Base-by-base conservation (phyloP, 2,329 filamentous ascomycete species). In the Stagonosporopsis tanaceti region DNA sequence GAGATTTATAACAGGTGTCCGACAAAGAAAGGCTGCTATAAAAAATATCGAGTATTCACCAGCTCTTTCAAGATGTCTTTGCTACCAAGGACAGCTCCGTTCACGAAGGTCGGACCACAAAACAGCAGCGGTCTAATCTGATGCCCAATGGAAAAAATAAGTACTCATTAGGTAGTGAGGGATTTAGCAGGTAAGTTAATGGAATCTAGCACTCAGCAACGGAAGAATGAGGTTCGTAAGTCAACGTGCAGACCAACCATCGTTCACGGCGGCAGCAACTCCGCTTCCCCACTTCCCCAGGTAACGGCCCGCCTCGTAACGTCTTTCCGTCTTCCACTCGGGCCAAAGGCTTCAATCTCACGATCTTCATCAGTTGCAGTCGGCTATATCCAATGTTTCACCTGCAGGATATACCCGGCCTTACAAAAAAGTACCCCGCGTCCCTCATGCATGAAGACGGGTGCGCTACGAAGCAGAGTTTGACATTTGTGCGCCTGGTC, bases 241-340 rank as follows among this genome's bases (percentile, higher is more conserved):
- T 34, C 15, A 14, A 34, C 8, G 4, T 34, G 32, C 37, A 20
- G 17, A 5, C 17, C 4, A 24, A 24, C 37, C 37, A 24, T 24
- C 27, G 17, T 27, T 15, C 25, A 17, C 24, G 8, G 8, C 32
- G 44, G 44, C 17, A 20, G 17, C 14, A 32, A 45, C 24, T 42
- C 41, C 46, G 46, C 24, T 48, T n/a, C 46, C 25, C 35, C 46
- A 37, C 46, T 48, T 48, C 46, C 35, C 46, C 46, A 48, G 24
- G 25, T 39, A 39, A 30, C 35, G 35, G 46, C 46, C 46, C 46
- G 34, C 30, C 15, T n/a, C 37, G 35, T 25, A 48, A 40, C 46
- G 24, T 48, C 25, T 30, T 27, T 34, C 14, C 24, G 28, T 15
- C 14, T 12, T 28, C 27, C 11, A 24, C 22, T 22, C 47, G 37